phyloP scores from a whole-genome alignment of 768 basidiomycete species.

The Neoboletus magnificus region DNA sequence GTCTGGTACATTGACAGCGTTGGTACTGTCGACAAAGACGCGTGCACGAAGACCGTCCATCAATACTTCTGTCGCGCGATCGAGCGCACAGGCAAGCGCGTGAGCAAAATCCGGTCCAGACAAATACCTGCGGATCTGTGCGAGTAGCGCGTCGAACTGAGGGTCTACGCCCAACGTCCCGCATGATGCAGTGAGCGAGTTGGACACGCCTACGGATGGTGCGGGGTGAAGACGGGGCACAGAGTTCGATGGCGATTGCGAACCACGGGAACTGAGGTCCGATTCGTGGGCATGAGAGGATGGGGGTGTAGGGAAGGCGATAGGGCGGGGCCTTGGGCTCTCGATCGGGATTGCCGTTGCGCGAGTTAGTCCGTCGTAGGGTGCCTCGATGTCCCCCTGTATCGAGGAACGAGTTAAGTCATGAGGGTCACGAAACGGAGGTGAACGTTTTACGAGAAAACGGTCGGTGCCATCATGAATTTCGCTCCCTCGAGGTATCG shows the following conservation, averaged over 20 bases:
- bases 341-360: slow-evolving; percentile 16
- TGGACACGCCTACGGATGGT: not conserved
- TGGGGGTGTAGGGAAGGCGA: slow-evolving; percentile 22
- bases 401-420: not conserved
- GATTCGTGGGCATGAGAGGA: slow-evolving; percentile 17
- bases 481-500: slow-evolving; percentile 4
- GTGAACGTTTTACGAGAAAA: not conserved
- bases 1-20: slow-evolving; percentile 2
- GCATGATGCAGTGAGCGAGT: slow-evolving; percentile 5
- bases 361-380: slow-evolving; percentile 6
- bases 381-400: not conserved
- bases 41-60: slow-evolving; percentile 61
- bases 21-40: slow-evolving; percentile 47
- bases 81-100: slow-evolving; percentile 72
- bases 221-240: slow-evolving; percentile 18
- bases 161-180: slow-evolving; percentile 13
- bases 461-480: not conserved
- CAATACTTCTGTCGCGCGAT: slow-evolving; percentile 62
- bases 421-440: not conserved
- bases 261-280: slow-evolving; percentile 24
- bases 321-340: slow-evolving; percentile 9
- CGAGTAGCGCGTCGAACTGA: slow-evolving; percentile 60
- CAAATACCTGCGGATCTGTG: slow-evolving; percentile 64
- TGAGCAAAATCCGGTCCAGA: slow-evolving; percentile 64
- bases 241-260: slow-evolving; percentile 19